A percentile compares a stretch with the other conserved stretches of the same genome.
phyloP scores from a whole-genome alignment of 805 yeast genomes.

The Zygosaccharomyces pseudorouxii region DNA sequence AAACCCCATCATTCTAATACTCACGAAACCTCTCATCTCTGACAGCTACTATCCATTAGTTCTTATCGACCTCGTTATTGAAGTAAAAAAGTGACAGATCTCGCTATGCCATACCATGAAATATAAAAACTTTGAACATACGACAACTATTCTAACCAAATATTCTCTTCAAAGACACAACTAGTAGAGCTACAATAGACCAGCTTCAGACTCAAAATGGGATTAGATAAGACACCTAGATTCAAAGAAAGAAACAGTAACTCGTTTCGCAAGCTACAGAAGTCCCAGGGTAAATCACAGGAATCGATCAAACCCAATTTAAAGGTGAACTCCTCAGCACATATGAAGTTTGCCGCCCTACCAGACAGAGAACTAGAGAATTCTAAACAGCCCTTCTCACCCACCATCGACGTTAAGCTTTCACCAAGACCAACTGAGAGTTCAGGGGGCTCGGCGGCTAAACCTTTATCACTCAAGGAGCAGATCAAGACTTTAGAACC shows the following conservation, averaged over 20 bases:
- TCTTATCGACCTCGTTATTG: neutral
- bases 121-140: neutral
- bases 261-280: conserved; percentile 10
- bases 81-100: neutral
- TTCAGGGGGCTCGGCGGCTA: conserved; percentile 7
- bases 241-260: conserved; percentile 18
- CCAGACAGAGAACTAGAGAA: neutral
- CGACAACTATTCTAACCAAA: neutral
- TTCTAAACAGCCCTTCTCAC: neutral
- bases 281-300: conserved; percentile 8
- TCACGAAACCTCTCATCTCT: neutral
- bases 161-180: neutral
- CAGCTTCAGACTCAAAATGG: neutral
- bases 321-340: neutral
- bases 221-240: neutral
- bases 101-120: neutral
- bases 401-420: neutral
- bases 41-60: neutral
- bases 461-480: conserved; percentile 4
- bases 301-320: neutral
- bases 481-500: conserved; percentile 12
- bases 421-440: neutral
- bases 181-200: neutral
- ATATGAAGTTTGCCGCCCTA: neutral
- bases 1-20: neutral